Evolutionary conservation across 73 alveolate species (phyloP), one percentile per base, ranked within the genome.

Genomic region (Paramecium bursaria): DNA sequence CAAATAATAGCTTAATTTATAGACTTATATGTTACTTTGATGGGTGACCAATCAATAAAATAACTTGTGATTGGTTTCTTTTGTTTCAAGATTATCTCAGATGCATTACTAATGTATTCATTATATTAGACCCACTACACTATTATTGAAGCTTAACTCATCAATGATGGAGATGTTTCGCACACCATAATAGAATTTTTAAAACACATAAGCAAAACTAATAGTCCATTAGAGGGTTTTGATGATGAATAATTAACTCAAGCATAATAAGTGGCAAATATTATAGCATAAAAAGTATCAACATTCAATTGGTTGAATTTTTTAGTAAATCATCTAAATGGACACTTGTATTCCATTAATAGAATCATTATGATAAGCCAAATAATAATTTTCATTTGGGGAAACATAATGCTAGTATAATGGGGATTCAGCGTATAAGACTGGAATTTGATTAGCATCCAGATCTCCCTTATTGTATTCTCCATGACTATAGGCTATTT

Each of bases 161-260:
- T 67, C 6, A 31, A 67, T 67, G 11, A 67, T 21, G 61, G 82
- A 3, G 82, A 67, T 19, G 44, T 67, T 3, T 39, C 33, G 10
- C 82, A 67, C 13, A 44, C 60, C 17, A 33, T 67, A 1, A 67
- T 67, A 9, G 82, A 67, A 67, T 67, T 11, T 47, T 17, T 67
- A 6, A 67, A 67, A 67, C 50, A 39, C 3, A 39, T 57, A 15
- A 67, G 15, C 6, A 39, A 39, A 35, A 1, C 7, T 21, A 39
- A 67, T n/a, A 39, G 60, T 67, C 82, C 82, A 39, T 67, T 67
- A 4, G 48, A 35, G 6, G 60, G 44, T n/a, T 11, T 15, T 4
- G 53, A 33, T 14, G 82, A 67, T 0, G 82, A 42, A 35, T 19
- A 15, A 0, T 5, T 21, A 15, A 0, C 60, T 19, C 21, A 39